A percentile compares a stretch with the other conserved stretches of the same genome.
Conservation (phyloP, 306 rosid species). For the Trichosanthes truncata region DNA sequence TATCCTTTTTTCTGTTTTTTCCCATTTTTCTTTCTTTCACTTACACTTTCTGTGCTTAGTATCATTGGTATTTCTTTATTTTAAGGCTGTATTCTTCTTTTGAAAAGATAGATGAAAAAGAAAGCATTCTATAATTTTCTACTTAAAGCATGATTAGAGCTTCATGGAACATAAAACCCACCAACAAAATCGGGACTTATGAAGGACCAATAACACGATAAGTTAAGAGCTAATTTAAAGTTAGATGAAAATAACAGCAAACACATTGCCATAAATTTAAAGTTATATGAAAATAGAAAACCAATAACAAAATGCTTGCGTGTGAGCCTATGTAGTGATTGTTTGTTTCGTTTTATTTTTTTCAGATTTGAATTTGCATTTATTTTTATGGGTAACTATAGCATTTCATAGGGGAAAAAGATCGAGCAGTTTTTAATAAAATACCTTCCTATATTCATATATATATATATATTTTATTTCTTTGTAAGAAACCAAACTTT, state of each 20-base stretch:
- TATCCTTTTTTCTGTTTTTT: neutral
- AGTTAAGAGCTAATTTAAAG: neutral
- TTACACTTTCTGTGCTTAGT: neutral
- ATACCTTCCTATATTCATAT: neutral
- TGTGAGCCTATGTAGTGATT: neutral
- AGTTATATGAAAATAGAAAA: neutral
- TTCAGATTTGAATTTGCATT: neutral
- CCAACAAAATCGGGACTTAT: neutral
- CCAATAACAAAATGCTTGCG: neutral
- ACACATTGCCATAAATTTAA: neutral
- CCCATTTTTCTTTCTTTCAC: neutral
- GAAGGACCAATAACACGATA: neutral
- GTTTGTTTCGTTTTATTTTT: neutral
- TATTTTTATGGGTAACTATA: neutral
- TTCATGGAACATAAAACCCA: neutral
- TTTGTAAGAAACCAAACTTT: too few relatives aligned
- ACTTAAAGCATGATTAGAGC: neutral
- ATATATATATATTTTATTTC: too few relatives aligned
- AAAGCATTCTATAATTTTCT: neutral
- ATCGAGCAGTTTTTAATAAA: too few relatives aligned
- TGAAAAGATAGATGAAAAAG: neutral
- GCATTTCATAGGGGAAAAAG: neutral
- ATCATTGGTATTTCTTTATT: neutral
- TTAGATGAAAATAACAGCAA: neutral
- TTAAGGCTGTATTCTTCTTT: neutral